phyloP scores from a whole-genome alignment of 2,329 filamentous ascomycete genomes.

The Ophiocordyceps robertsii region DNA sequence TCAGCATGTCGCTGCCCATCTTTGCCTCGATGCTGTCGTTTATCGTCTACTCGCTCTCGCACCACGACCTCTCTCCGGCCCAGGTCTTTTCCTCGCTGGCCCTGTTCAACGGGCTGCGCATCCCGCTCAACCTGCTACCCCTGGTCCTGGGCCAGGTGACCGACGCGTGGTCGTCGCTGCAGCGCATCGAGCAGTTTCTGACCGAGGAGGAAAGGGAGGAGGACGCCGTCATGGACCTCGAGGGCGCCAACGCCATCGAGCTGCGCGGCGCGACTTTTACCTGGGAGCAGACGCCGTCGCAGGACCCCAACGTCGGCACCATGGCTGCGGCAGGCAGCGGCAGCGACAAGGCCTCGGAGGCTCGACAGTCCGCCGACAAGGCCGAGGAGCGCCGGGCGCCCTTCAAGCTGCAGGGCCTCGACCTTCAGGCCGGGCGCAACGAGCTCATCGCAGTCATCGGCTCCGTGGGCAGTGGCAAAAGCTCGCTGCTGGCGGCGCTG shows the following conservation, averaged over 20 bases:
- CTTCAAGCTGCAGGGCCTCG: conserved; percentile 58
- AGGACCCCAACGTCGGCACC: conserved; percentile 26
- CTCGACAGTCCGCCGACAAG: conserved; percentile 16
- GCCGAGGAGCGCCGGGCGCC: conserved; percentile 34
- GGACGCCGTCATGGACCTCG: conserved; percentile 40
- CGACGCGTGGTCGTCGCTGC: conserved; percentile 75
- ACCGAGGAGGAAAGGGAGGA: conserved; percentile 75
- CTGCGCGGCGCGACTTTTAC: conserved; percentile 67
- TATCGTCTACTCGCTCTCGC: conserved; percentile 60
- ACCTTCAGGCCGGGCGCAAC: conserved; percentile 55
- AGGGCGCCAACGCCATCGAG: conserved; percentile 56
- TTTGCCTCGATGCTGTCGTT: conserved; percentile 95
- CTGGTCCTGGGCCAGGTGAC: conserved; percentile 80
- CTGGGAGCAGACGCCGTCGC: conserved; percentile 60
- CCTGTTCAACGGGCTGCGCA: conserved; percentile 79
- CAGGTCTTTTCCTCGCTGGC: conserved; percentile 86
- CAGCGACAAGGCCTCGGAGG: conserved; percentile 17
- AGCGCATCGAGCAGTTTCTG: conserved; percentile 79
- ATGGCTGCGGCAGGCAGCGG: too few species aligned
- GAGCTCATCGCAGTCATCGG: conserved; percentile 80
- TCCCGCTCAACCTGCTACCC: conserved; percentile 81
- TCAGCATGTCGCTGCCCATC: conserved; percentile 76
- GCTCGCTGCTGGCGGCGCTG: conserved; percentile 72
- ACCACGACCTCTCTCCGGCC: conserved; percentile 58
- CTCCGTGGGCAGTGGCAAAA: conserved; percentile 82